Evolutionary conservation across 129 eudicot genomes (phyloP).

Genomic region (Saussurea involucrata): DNA sequence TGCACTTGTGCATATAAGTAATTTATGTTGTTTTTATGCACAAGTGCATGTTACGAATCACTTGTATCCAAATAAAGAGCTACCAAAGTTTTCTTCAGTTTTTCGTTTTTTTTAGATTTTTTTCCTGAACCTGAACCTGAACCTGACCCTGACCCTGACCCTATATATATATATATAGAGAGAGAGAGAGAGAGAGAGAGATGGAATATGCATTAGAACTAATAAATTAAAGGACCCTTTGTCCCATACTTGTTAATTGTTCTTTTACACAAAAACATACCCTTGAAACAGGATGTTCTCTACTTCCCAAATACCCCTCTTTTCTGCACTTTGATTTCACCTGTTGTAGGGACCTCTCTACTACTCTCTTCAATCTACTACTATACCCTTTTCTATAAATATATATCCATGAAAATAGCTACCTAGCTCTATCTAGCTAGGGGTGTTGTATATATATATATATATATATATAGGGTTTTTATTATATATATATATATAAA

Average conservation of each 20-base stretch:
- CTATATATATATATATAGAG: no score
- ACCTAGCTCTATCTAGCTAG: not conserved
- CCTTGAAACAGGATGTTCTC: not conserved
- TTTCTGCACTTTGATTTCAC: not conserved
- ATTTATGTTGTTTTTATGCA: no score
- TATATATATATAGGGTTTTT: no score
- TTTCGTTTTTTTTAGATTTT: no score
- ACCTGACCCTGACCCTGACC: no score
- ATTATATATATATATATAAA: not conserved
- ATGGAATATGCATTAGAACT: not conserved
- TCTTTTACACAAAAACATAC: constrained; percentile 5
- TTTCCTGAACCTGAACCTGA: no score
- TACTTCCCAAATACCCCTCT: not conserved
- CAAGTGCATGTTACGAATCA: no score
- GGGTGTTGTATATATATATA: not conserved
- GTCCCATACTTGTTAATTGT: constrained; percentile 15
- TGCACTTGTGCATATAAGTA: no score
- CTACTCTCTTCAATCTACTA: not conserved
- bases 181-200: not conserved
- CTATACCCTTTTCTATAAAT: not conserved
- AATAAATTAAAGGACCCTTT: not conserved
- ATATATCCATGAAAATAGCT: not conserved
- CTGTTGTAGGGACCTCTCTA: constrained; percentile 19
- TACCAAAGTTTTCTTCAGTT: no score
- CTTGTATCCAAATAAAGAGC: no score